Conservation (phyloP, 225 moss, liverwort and hornwort species). For the Marchantia polymorpha region DNA sequence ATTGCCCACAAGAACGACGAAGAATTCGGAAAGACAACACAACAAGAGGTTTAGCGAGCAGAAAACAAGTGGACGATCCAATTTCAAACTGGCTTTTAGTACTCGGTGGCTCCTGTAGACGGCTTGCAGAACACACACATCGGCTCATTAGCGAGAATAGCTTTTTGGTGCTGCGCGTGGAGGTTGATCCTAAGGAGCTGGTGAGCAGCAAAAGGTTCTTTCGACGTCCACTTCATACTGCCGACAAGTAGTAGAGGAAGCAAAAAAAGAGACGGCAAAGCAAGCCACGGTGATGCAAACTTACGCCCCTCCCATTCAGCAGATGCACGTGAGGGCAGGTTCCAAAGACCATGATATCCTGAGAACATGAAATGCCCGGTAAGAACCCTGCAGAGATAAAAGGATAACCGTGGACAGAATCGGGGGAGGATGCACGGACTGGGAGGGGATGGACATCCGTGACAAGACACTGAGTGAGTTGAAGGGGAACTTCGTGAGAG, state of each 20-base stretch:
- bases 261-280: constrained; percentile 25
- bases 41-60: not conserved
- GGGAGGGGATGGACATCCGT: constrained; percentile 5
- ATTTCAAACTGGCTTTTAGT: constrained; percentile 3
- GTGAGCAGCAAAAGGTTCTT: constrained; percentile 17
- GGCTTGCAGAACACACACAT: constrained; percentile 4
- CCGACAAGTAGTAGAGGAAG: constrained; percentile 25
- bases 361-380: constrained; percentile 49
- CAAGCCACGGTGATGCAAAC: constrained; percentile 41
- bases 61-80: constrained; percentile 2
- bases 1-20: not conserved
- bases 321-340: constrained; percentile 33
- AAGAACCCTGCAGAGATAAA: constrained; percentile 27
- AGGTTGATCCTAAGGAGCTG: constrained; percentile 23
- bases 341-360: constrained; percentile 47
- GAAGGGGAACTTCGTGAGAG: constrained; percentile 14
- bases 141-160: constrained; percentile 13
- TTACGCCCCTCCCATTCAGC: constrained; percentile 45
- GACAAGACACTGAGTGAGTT: not conserved
- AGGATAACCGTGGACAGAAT: constrained; percentile 8
- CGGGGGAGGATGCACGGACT: not conserved
- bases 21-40: not conserved
- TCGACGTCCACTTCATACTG: constrained; percentile 9
- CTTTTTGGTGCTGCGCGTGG: constrained; percentile 11
- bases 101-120: not conserved